Evolutionary conservation across 345 rosid species (phyloP).

Genomic region (Pelargonium nanum): DNA sequence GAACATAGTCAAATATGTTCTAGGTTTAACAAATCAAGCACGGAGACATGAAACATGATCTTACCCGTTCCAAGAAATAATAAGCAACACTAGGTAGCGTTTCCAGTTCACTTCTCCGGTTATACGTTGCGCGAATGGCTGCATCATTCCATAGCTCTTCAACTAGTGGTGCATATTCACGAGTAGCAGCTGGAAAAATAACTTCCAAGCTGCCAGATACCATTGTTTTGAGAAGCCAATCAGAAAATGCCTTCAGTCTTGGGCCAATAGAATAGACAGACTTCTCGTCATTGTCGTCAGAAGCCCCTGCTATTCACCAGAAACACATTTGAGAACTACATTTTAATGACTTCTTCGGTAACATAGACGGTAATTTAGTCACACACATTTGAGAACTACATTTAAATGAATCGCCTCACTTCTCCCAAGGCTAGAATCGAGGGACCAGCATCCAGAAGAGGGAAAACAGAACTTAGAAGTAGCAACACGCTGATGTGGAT

Average conservation of each 20-base stretch:
- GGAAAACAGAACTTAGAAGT: background rate
- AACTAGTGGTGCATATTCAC: slow-evolving; percentile 92
- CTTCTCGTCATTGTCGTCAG: slow-evolving; percentile 37
- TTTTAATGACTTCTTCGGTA: background rate
- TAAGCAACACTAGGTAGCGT: slow-evolving; percentile 74
- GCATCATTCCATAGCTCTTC: slow-evolving; percentile 85
- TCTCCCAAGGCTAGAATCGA: background rate
- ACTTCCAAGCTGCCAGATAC: slow-evolving; percentile 74
- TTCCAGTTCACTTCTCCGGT: slow-evolving; percentile 63
- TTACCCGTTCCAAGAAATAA: slow-evolving; percentile 87
- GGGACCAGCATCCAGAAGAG: background rate
- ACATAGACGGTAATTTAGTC: background rate
- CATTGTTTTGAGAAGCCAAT: slow-evolving; percentile 94
- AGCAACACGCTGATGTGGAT: too few species aligned
- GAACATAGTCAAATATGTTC: background rate
- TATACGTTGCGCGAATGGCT: slow-evolving; percentile 78
- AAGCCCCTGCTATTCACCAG: slow-evolving; percentile 1
- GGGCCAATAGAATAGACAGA: slow-evolving; percentile 65
- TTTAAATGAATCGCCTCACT: background rate
- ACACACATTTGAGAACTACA: background rate
- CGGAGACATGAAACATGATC: slow-evolving; percentile 16
- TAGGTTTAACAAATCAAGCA: background rate
- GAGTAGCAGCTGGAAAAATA: slow-evolving; percentile 88
- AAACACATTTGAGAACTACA: slow-evolving; percentile 7
- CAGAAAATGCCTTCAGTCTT: slow-evolving; percentile 78